Evolutionary conservation across 2,329 filamentous ascomycete species (phyloP), one percentile per base, ranked within the genome.

Genomic region (Grosmannia huntii): DNA sequence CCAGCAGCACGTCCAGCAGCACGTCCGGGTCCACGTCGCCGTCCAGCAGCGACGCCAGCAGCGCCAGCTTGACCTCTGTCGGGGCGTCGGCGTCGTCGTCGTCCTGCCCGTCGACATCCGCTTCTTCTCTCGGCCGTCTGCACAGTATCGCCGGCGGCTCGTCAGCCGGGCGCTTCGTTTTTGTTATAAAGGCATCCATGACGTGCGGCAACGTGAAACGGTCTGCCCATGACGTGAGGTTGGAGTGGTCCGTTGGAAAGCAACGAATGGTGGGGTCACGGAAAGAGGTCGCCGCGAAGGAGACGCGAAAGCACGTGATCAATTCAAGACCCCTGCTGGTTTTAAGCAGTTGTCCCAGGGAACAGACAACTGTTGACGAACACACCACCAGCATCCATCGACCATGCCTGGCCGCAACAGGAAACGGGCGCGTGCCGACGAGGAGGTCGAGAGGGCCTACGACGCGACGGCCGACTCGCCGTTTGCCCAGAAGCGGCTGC

Each of bases 11-110:
- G 63, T 97, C 92, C 0, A 99, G 78, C 0, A 96, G 75, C 0
- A 78, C 75, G 41, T 85, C 81, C 53, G 87, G 83, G 9, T 84
- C 63, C 0, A 75, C 68, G 4, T 85, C 63, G 0, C 75, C 68
- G 0, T 88, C 83, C 63, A 90, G 80, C 0, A 96, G 72, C 0
- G 94, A 97, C 2, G 86, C 81, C 3, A 99, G 74, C 1, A 95
- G 75, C 1, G 90, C 90, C 16, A 99, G 73, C 67, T 96, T 97
- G 65, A 95, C 76, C 62, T 97, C 94, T 0, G 94, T 99, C 1
- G 87, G 85, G 53, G 95, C 88, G 19, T 90, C 83, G 21, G 44
- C 55, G 23, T 46, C 44, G 7, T 16, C 44, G 7, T 21, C n/a
- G n/a, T n/a, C n/a, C n/a, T n/a, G n/a, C n/a, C n/a, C n/a, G n/a